Percentiles rank a stretch among this genome's conserved stretches.
These are phyloP conservation scores for Paraleonurus japonicus DNA, from an alignment of 257 asterid genomes.

Conservation along the genomic window DNA sequence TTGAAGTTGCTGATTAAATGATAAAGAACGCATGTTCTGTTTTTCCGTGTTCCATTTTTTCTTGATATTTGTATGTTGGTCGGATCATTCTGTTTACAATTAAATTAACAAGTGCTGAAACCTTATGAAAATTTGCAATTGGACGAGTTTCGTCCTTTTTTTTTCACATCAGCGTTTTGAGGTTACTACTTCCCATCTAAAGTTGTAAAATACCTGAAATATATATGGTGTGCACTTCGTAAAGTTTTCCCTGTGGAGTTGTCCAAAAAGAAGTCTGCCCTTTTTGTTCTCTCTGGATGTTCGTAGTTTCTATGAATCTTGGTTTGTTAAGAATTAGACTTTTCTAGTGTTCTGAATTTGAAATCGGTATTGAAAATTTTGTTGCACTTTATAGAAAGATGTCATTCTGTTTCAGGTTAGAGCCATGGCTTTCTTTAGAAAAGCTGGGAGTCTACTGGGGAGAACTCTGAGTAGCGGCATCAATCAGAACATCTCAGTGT, in stretches of 20 bases:
- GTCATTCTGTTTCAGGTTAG: conserved; percentile 20
- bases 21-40: neutral
- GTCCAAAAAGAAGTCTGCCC: neutral
- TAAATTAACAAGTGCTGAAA: neutral
- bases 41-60: neutral
- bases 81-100: neutral
- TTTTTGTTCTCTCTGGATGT: neutral
- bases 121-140: neutral
- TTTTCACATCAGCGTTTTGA: neutral
- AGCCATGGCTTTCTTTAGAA: conserved; percentile 75
- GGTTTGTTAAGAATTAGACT: neutral
- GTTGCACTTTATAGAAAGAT: neutral
- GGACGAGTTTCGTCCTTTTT: neutral
- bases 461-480: conserved; percentile 43
- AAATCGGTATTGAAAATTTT: neutral
- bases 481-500: conserved; percentile 40
- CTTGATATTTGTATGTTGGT: neutral
- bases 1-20: neutral
- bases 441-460: conserved; percentile 56
- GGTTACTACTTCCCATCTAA: neutral
- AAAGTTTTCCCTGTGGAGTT: neutral
- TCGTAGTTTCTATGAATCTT: neutral
- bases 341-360: neutral
- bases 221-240: neutral
- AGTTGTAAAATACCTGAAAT: neutral